Evolutionary conservation across 1,284 basidiomycete species (phyloP).

Genomic region (Trichosporon sp.): DNA sequence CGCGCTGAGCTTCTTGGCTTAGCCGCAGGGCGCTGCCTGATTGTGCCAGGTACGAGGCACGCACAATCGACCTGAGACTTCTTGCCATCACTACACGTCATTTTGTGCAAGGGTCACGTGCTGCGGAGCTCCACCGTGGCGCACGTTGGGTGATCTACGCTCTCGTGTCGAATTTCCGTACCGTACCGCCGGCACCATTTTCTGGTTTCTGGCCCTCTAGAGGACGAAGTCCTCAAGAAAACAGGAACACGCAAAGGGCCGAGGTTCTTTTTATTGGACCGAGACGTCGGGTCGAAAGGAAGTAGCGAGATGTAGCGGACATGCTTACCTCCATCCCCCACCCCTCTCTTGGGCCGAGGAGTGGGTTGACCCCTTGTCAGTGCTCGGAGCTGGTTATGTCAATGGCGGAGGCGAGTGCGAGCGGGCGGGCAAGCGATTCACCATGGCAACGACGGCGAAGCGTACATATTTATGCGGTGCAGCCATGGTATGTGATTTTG

Average conservation of each 20-base stretch:
- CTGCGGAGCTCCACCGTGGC: neutral
- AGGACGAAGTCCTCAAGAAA: no score
- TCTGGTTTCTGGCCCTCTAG: neutral
- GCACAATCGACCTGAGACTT: neutral
- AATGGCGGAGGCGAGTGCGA: neutral
- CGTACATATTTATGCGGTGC: neutral
- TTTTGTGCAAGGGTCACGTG: neutral
- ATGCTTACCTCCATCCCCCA: no score
- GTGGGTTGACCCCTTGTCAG: neutral
- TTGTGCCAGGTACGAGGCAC: neutral
- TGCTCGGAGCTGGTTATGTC: neutral
- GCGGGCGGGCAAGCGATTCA: neutral
- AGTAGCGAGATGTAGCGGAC: no score
- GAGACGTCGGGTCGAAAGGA: no score
- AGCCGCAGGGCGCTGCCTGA: neutral
- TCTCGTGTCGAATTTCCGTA: neutral
- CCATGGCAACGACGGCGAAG: neutral
- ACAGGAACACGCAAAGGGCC: no score
- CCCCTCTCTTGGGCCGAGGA: no score
- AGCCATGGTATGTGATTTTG: neutral
- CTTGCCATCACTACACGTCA: neutral
- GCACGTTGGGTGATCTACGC: neutral
- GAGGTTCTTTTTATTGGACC: no score
- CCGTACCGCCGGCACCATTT: neutral
- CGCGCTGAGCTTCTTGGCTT: neutral